Evolutionary conservation across 192 early-diverging fungal species (phyloP).

Genomic region (Dissophora ornata): DNA sequence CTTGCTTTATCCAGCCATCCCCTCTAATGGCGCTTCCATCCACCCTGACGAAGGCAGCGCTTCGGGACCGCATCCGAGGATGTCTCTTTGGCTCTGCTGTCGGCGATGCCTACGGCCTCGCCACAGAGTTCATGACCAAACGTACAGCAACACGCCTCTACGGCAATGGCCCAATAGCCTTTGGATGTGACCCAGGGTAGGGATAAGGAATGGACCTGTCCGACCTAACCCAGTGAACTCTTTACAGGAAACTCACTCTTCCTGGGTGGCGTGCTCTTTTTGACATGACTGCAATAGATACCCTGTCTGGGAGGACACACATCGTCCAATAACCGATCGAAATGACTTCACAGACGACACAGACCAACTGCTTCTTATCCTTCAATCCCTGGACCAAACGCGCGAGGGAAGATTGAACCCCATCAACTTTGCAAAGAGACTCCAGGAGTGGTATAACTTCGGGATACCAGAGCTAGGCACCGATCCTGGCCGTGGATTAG

Average conservation of each 20-base stretch:
- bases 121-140: slow-evolving; percentile 70
- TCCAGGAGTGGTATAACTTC: slow-evolving; percentile 60
- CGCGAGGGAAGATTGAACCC: slow-evolving; percentile 56
- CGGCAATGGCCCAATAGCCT: slow-evolving; percentile 66
- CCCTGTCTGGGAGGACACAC: slow-evolving; percentile 38
- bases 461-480: slow-evolving; percentile 66
- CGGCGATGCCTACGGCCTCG: slow-evolving; percentile 71
- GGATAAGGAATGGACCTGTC: no score
- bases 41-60: slow-evolving; percentile 8
- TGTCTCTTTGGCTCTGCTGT: slow-evolving; percentile 58
- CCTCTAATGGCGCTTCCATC: background rate
- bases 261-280: background rate
- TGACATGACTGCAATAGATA: slow-evolving; percentile 19
- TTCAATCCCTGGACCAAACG: slow-evolving; percentile 59
- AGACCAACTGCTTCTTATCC: slow-evolving; percentile 69
- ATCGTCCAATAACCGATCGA: slow-evolving; percentile 18
- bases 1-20: background rate
- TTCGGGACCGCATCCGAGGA: slow-evolving; percentile 35
- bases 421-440: slow-evolving; percentile 61
- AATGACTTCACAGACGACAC: slow-evolving; percentile 53
- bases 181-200: slow-evolving; percentile 63
- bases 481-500: slow-evolving; percentile 62
- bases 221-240: no score
- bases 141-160: slow-evolving; percentile 55
- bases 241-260: no score